Evolutionary conservation across 2,329 filamentous ascomycete genomes (phyloP).

Genomic region (Tetracladium maxilliforme): DNA sequence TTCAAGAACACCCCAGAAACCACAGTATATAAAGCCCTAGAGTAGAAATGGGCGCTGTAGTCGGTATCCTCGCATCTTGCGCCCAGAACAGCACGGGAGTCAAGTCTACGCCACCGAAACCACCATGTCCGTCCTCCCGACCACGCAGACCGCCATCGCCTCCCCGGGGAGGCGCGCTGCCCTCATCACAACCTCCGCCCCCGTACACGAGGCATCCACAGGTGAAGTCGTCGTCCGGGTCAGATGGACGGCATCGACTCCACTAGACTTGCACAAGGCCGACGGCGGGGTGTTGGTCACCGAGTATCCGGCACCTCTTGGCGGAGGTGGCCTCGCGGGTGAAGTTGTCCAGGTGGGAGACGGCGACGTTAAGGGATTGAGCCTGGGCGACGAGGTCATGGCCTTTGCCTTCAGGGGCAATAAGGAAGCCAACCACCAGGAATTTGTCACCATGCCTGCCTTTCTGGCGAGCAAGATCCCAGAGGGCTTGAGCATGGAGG

Average conservation of each 20-base stretch:
- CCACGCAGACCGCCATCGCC: too few species aligned
- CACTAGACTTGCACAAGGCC: slow-evolving; percentile 45
- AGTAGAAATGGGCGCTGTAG: too few species aligned
- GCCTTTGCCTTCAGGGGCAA: slow-evolving; percentile 32
- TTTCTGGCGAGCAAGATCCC: slow-evolving; percentile 32
- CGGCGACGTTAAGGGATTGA: slow-evolving; percentile 22
- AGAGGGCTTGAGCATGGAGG: slow-evolving; percentile 20
- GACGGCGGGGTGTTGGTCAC: slow-evolving; percentile 40
- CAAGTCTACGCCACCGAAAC: too few species aligned
- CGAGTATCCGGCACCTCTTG: slow-evolving; percentile 30
- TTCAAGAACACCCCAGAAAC: too few species aligned
- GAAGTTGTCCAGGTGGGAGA: slow-evolving; percentile 34
- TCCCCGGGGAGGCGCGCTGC: too few species aligned
- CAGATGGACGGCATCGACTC: slow-evolving; percentile 44
- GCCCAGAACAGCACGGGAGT: too few species aligned
- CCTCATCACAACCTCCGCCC: too few species aligned
- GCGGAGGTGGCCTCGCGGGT: slow-evolving; percentile 35
- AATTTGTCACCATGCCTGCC: slow-evolving; percentile 34
- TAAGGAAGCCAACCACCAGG: slow-evolving; percentile 37
- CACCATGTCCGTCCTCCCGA: too few species aligned
- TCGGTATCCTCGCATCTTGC: too few species aligned
- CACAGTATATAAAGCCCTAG: too few species aligned
- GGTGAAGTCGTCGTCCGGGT: slow-evolving; percentile 38
- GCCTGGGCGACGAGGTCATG: slow-evolving; percentile 35
- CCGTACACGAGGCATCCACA: slow-evolving; percentile 3